phyloP scores from a whole-genome alignment of 2,329 filamentous ascomycete genomes.

The Grosmannia huntii region DNA sequence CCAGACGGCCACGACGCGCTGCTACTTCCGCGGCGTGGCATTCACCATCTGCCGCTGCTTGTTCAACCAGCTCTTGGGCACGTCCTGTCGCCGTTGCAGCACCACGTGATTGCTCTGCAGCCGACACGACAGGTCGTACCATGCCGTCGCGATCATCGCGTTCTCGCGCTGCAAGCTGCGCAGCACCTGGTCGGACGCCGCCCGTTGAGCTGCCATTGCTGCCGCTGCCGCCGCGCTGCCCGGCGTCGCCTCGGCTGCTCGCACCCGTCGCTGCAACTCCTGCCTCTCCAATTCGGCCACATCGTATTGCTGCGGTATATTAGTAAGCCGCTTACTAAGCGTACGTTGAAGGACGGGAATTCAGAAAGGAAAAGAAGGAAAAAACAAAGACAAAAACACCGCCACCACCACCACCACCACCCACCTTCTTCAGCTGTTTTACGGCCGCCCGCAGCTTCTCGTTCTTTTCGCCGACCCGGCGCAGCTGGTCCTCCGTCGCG shows the following conservation, averaged over 20 bases:
- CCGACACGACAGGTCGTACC: slow-evolving; percentile 69
- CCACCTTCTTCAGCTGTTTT: slow-evolving; percentile 47
- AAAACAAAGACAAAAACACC: no score
- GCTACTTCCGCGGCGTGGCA: slow-evolving; percentile 13
- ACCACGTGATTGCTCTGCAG: slow-evolving; percentile 76
- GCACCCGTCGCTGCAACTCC: slow-evolving; percentile 22
- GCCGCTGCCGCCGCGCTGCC: slow-evolving; percentile 37
- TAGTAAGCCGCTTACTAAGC: not conserved
- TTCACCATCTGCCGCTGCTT: slow-evolving; percentile 66
- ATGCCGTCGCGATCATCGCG: slow-evolving; percentile 66
- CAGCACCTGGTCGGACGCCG: slow-evolving; percentile 40
- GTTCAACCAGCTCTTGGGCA: slow-evolving; percentile 70
- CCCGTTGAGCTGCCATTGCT: slow-evolving; percentile 20
- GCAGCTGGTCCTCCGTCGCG: slow-evolving; percentile 21
- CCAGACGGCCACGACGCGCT: no score
- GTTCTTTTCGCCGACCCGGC: slow-evolving; percentile 37
- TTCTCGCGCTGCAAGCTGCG: slow-evolving; percentile 67
- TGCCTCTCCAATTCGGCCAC: slow-evolving; percentile 42
- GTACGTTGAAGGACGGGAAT: not conserved
- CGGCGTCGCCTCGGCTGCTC: slow-evolving; percentile 14
- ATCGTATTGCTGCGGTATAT: slow-evolving; percentile 38
- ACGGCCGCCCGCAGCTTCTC: slow-evolving; percentile 44
- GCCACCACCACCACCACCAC: slow-evolving; percentile 17
- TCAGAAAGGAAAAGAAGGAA: not conserved
- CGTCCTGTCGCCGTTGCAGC: slow-evolving; percentile 60